phyloP scores from a whole-genome alignment of 2,329 filamentous ascomycete species.

The Penicillium vulpinum region DNA sequence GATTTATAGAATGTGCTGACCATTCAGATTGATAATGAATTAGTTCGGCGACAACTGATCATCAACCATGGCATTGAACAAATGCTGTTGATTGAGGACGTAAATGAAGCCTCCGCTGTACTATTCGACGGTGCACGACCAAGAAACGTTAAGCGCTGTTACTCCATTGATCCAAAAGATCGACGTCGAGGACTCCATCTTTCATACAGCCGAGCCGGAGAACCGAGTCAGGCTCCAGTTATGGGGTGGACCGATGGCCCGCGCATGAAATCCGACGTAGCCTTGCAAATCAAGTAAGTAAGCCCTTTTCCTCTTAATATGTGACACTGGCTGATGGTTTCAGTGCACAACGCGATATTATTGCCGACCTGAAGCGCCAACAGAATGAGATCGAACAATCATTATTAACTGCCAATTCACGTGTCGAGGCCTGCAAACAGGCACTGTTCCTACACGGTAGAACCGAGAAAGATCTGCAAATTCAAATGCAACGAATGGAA shows the following conservation, averaged over 20 bases:
- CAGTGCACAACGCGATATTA: slow-evolving; percentile 48
- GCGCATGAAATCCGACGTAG: slow-evolving; percentile 79
- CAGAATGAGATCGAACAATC: slow-evolving; percentile 54
- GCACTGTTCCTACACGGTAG: slow-evolving; percentile 54
- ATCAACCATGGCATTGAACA: slow-evolving; percentile 84
- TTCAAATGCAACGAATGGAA: slow-evolving; percentile 60
- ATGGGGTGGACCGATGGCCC: slow-evolving; percentile 55
- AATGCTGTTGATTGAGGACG: slow-evolving; percentile 70
- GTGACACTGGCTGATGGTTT: neutral
- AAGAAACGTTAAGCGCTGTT: slow-evolving; percentile 70
- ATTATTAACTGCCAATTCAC: slow-evolving; percentile 50
- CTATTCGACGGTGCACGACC: slow-evolving; percentile 66
- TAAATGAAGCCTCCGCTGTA: slow-evolving; percentile 65
- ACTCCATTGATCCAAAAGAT: slow-evolving; percentile 63
- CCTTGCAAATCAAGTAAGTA: slow-evolving; percentile 61
- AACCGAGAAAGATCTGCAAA: slow-evolving; percentile 51
- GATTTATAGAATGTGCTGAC: slow-evolving; percentile 18
- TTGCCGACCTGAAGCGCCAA: slow-evolving; percentile 58
- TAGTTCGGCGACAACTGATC: slow-evolving; percentile 78
- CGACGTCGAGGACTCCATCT: slow-evolving; percentile 63
- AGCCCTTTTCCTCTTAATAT: neutral
- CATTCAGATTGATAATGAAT: slow-evolving; percentile 69
- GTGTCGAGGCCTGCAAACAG: slow-evolving; percentile 52
- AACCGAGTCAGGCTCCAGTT: slow-evolving; percentile 54
- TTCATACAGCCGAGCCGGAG: slow-evolving; percentile 51